phyloP scores from a whole-genome alignment of 2,329 filamentous ascomycete genomes.

The Blastomyces gilchristii region DNA sequence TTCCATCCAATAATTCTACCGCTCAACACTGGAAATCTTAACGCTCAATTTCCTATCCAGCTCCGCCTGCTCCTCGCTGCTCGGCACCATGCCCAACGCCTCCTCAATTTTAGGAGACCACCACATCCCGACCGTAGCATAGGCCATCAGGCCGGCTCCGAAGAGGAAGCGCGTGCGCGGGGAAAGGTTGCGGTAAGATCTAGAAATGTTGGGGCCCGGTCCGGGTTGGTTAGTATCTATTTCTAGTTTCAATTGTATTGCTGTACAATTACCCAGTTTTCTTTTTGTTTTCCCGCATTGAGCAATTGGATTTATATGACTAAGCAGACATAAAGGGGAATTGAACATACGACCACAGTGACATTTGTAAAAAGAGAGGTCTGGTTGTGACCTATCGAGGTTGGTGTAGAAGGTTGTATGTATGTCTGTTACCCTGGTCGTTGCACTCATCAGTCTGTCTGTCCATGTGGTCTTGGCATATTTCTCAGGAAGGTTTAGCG shows the following conservation, averaged over 20 bases:
- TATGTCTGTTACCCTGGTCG: too few relatives aligned
- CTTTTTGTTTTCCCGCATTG: not conserved
- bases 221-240: not conserved
- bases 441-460: too few relatives aligned
- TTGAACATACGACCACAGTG: slow-evolving; percentile 4
- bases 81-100: slow-evolving; percentile 60
- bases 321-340: not conserved
- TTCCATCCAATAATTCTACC: slow-evolving; percentile 5
- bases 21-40: slow-evolving; percentile 13
- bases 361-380: not conserved
- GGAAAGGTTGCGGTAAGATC: slow-evolving; percentile 61
- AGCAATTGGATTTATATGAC: not conserved
- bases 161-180: slow-evolving; percentile 60
- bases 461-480: too few relatives aligned
- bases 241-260: too few relatives aligned
- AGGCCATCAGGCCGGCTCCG: slow-evolving; percentile 64
- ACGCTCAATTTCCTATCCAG: slow-evolving; percentile 41
- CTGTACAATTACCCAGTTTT: too few relatives aligned
- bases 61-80: slow-evolving; percentile 60
- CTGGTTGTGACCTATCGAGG: not conserved
- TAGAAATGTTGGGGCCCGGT: slow-evolving; percentile 22
- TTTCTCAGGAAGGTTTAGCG: too few relatives aligned
- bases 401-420: too few relatives aligned
- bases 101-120: slow-evolving; percentile 63
- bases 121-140: slow-evolving; percentile 64